phyloP scores from a whole-genome alignment of 768 basidiomycete species.

The Chlorophyllum brunneum region DNA sequence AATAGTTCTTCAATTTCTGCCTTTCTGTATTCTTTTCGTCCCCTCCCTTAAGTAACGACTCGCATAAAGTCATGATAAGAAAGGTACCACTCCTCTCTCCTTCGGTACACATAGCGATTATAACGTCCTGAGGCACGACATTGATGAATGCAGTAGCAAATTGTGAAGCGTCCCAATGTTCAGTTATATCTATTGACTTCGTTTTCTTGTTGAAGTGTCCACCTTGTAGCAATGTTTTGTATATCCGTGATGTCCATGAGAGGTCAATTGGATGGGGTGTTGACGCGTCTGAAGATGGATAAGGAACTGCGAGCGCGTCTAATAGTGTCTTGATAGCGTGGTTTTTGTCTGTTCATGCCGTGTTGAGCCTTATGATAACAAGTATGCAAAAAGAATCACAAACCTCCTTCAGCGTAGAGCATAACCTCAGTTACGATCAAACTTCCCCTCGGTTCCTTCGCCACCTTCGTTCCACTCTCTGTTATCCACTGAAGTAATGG shows the following conservation, averaged over 20 bases:
- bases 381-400: slow-evolving; percentile 19
- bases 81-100: slow-evolving; percentile 66
- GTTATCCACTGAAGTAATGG: slow-evolving; percentile 69
- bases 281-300: slow-evolving; percentile 48
- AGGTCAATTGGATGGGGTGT: slow-evolving; percentile 72
- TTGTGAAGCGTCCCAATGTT: slow-evolving; percentile 47
- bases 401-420: slow-evolving; percentile 84
- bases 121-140: slow-evolving; percentile 47
- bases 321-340: slow-evolving; percentile 60
- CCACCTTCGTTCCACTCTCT: slow-evolving; percentile 54
- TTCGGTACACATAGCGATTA: slow-evolving; percentile 50
- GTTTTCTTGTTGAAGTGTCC: slow-evolving; percentile 77
- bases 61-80: slow-evolving; percentile 70
- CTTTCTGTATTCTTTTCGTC: slow-evolving; percentile 36
- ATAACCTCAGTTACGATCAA: slow-evolving; percentile 78
- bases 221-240: slow-evolving; percentile 88
- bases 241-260: slow-evolving; percentile 77
- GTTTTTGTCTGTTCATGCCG: slow-evolving; percentile 62
- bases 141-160: slow-evolving; percentile 62
- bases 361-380: background rate
- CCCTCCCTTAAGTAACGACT: slow-evolving; percentile 39
- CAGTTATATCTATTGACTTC: slow-evolving; percentile 42
- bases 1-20: slow-evolving; percentile 53
- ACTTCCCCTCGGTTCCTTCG: slow-evolving; percentile 77
- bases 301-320: slow-evolving; percentile 47